phyloP scores from a whole-genome alignment of 768 basidiomycete species.

The Termitomyces sp. region DNA sequence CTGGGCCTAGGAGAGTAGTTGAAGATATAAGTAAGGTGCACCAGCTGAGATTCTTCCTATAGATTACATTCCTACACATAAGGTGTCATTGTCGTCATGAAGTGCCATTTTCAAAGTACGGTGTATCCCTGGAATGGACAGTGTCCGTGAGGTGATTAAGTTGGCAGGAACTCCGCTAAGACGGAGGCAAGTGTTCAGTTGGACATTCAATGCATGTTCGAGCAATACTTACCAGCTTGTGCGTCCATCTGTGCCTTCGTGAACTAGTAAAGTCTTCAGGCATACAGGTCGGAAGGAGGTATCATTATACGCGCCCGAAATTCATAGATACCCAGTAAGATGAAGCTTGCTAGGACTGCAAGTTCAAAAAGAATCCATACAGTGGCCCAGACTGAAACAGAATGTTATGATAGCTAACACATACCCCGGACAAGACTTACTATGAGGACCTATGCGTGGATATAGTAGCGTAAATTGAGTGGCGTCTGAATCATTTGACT shows the following conservation, averaged over 20 bases:
- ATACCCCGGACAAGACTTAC: conserved; percentile 33
- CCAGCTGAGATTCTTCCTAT: background rate
- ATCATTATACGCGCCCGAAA: conserved; percentile 56
- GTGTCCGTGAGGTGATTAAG: conserved; percentile 26
- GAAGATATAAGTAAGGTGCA: background rate
- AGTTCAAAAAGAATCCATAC: conserved; percentile 82
- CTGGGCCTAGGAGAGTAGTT: background rate
- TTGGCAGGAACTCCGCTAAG: conserved; percentile 59
- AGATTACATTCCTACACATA: background rate
- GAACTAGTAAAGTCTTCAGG: conserved; percentile 26
- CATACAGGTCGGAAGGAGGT: background rate
- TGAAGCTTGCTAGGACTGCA: conserved; percentile 68
- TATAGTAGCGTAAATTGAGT: conserved; percentile 81
- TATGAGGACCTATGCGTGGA: conserved; percentile 64
- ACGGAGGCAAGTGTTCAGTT: conserved; percentile 3
- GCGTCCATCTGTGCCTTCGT: conserved; percentile 56
- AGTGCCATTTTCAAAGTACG: background rate
- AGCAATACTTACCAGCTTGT: conserved; percentile 58
- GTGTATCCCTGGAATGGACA: background rate
- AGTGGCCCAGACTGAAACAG: conserved; percentile 62
- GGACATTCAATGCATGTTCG: background rate
- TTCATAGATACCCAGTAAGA: conserved; percentile 72
- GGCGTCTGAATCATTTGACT: conserved; percentile 89
- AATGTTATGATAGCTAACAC: conserved; percentile 19
- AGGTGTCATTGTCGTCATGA: background rate